These are phyloP conservation scores for Talaromyces liani DNA, from an alignment of 495 filamentous ascomycete genomes.

Conservation along the genomic window DNA sequence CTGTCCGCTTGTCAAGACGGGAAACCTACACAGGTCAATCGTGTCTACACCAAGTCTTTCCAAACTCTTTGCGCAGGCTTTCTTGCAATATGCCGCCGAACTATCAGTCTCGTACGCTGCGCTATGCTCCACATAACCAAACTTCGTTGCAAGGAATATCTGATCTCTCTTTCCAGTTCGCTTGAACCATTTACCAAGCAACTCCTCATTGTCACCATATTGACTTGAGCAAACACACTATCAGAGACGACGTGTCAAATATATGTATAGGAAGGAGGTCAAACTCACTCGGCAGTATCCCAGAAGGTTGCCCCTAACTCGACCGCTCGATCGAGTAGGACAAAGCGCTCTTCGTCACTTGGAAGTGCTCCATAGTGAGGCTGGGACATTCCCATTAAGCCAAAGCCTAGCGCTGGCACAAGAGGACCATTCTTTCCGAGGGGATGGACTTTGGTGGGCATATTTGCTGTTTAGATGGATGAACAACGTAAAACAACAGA, in stretches of 20 bases:
- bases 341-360: conserved; percentile 40
- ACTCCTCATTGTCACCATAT: conserved; percentile 38
- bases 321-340: conserved; percentile 42
- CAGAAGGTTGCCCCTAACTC: conserved; percentile 30
- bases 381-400: conserved; percentile 43
- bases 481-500: not conserved
- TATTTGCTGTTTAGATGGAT: not conserved
- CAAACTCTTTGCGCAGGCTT: conserved; percentile 37
- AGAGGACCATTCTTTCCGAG: conserved; percentile 46
- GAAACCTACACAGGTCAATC: conserved; percentile 37
- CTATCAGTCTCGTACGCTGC: conserved; percentile 20
- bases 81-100: conserved; percentile 35
- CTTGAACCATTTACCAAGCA: conserved; percentile 50
- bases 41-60: conserved; percentile 29
- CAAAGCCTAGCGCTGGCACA: conserved; percentile 45
- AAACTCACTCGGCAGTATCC: conserved; percentile 25
- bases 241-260: not conserved
- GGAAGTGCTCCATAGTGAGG: conserved; percentile 31
- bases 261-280: conserved; percentile 14
- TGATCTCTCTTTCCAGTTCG: conserved; percentile 42
- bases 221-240: conserved; percentile 8
- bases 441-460: conserved; percentile 7
- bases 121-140: conserved; percentile 27
- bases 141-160: conserved; percentile 52
- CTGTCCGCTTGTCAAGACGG: too few relatives aligned